Evolutionary conservation across 306 rosid species (phyloP).

Genomic region (Luffa aegyptiaca): DNA sequence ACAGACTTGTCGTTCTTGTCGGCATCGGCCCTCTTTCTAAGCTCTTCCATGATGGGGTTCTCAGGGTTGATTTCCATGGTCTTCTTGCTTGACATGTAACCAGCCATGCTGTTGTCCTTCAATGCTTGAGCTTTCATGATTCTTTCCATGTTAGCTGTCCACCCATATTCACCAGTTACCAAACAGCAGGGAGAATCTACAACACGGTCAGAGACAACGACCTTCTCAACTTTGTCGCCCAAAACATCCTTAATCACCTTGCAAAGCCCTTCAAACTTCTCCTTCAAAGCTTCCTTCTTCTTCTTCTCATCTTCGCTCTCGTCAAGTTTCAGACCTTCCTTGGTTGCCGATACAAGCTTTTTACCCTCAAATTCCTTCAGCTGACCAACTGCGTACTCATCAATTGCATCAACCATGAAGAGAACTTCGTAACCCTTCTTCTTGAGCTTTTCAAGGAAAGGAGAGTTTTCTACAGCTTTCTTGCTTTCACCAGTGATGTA

Average conservation of each 20-base stretch:
- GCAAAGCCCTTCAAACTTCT: constrained; percentile 19
- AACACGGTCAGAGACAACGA: constrained; percentile 15
- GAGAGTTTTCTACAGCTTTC: constrained; percentile 27
- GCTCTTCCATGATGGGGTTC: constrained; percentile 27
- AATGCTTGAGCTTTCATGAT: constrained; percentile 92
- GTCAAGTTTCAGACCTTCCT: constrained; percentile 22
- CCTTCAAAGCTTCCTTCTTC: constrained; percentile 10
- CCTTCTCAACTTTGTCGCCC: constrained; percentile 24
- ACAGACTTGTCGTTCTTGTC: too few species aligned
- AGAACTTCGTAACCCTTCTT: constrained; percentile 26
- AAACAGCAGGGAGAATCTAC: constrained; percentile 24
- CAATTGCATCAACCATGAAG: constrained; percentile 24
- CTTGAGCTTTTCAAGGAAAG: constrained; percentile 22
- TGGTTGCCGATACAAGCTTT: constrained; percentile 21
- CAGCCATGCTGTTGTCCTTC: constrained; percentile 88
- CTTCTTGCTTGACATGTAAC: constrained; percentile 91
- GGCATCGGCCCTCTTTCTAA: too few species aligned
- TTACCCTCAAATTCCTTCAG: constrained; percentile 23
- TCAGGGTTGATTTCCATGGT: constrained; percentile 95
- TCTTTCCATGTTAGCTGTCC: constrained; percentile 37
- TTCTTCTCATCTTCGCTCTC: constrained; percentile 23
- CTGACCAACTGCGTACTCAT: constrained; percentile 21
- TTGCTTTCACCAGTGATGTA: constrained; percentile 26
- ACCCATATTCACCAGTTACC: constrained; percentile 21
- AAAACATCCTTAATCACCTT: constrained; percentile 21